Evolutionary conservation across 148 eudicot species (phyloP).

Genomic region (Cornus suecica): DNA sequence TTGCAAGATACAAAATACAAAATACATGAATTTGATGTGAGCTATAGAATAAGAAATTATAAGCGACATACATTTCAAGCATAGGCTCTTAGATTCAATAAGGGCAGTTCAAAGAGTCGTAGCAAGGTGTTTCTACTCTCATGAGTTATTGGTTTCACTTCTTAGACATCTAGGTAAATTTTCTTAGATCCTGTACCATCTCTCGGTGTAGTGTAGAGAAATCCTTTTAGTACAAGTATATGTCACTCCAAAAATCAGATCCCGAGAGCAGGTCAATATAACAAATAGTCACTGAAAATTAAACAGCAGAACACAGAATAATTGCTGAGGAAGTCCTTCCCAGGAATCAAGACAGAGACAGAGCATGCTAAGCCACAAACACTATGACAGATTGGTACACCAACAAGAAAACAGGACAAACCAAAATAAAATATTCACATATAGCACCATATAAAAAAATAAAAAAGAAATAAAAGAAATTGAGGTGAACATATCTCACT

Average conservation of each 20-base stretch:
- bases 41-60: too few relatives aligned
- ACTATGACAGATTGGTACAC: neutral
- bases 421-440: neutral
- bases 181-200: too few relatives aligned
- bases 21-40: neutral
- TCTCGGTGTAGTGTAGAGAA: too few relatives aligned
- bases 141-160: too few relatives aligned
- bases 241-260: too few relatives aligned
- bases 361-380: constrained; percentile 3
- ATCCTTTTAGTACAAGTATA: too few relatives aligned
- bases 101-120: neutral
- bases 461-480: neutral
- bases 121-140: neutral
- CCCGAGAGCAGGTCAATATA: too few relatives aligned
- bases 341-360: constrained; percentile 1
- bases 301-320: too few relatives aligned
- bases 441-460: neutral
- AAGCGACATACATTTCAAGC: neutral
- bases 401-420: neutral
- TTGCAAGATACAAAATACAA: neutral
- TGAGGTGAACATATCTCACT: neutral
- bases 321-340: neutral
- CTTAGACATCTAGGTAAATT: too few relatives aligned
- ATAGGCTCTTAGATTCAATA: neutral
- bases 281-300: too few relatives aligned